These are phyloP conservation scores for Talaromyces sp. DNA, from an alignment of 2,329 filamentous ascomycete species.

Conservation along the genomic window DNA sequence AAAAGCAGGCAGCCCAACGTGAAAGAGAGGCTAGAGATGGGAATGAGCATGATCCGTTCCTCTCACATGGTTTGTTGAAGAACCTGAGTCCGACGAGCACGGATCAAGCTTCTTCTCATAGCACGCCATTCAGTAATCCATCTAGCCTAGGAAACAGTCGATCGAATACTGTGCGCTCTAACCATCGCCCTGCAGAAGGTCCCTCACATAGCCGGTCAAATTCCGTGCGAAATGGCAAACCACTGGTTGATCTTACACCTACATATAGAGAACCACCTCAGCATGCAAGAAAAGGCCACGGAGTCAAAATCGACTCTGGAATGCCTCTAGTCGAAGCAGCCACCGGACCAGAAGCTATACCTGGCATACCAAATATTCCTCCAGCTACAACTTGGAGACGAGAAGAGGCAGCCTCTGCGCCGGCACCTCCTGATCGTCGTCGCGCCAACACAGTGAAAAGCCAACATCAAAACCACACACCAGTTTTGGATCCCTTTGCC, in stretches of 20 bases:
- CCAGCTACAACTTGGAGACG: conserved; percentile 40
- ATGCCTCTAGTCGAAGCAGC: conserved; percentile 41
- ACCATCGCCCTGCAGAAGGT: conserved; percentile 22
- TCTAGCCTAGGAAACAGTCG: conserved; percentile 26
- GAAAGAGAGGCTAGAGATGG: conserved; percentile 37
- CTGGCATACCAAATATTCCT: conserved; percentile 35
- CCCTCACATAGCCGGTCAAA: conserved; percentile 38
- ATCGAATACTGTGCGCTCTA: conserved; percentile 33
- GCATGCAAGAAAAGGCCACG: conserved; percentile 34
- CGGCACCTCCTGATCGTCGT: conserved; percentile 22
- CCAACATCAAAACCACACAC: conserved; percentile 20
- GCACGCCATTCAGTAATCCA: conserved; percentile 28
- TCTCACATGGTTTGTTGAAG: conserved; percentile 51
- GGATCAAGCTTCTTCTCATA: conserved; percentile 24
- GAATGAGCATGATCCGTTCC: conserved; percentile 44
- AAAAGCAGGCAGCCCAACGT: conserved; percentile 39
- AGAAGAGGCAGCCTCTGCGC: conserved; percentile 21
- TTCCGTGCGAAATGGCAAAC: conserved; percentile 52
- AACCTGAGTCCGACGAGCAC: conserved; percentile 50
- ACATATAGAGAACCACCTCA: conserved; percentile 60
- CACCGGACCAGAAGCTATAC: conserved; percentile 37
- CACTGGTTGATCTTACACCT: conserved; percentile 65
- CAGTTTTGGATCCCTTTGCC: conserved; percentile 18
- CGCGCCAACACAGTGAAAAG: conserved; percentile 38
- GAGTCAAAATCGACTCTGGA: conserved; percentile 43